Conservation (phyloP, 2,329 filamentous ascomycete genomes). For the Nothopassalora personata region DNA sequence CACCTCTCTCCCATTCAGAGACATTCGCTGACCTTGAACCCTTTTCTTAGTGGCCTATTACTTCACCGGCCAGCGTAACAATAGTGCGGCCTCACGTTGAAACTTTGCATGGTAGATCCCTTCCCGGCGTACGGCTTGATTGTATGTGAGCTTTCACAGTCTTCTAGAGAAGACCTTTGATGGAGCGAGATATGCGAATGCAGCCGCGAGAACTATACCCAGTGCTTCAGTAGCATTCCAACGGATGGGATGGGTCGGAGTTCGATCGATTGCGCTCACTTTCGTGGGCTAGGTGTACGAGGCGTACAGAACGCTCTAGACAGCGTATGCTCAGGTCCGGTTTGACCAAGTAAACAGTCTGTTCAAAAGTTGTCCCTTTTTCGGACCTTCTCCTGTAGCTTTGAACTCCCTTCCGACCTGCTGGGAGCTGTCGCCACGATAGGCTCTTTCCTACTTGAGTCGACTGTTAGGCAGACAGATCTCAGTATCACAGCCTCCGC, state of each 20-base stretch:
- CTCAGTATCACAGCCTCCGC: neutral
- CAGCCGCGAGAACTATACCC: neutral
- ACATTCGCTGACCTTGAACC: no score
- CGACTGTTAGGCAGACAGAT: no score
- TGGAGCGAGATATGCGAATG: neutral
- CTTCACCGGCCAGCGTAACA: slow-evolving; percentile 4
- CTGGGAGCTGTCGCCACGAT: no score
- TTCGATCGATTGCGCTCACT: neutral
- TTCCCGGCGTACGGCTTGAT: slow-evolving; percentile 5
- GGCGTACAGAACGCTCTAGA: neutral
- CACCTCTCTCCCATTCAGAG: no score
- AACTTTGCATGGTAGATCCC: neutral
- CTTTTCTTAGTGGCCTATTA: slow-evolving; percentile 31
- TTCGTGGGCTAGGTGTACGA: neutral
- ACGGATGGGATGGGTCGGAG: neutral
- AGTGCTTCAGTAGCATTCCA: neutral
- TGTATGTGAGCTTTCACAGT: neutral
- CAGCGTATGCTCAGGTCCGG: neutral
- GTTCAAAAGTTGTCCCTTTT: neutral
- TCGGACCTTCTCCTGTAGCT: neutral
- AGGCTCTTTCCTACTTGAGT: neutral
- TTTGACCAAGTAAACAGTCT: neutral
- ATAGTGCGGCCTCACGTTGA: neutral
- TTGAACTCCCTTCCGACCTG: neutral
- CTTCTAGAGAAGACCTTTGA: neutral